Percentiles rank a stretch among this genome's conserved stretches.
phyloP scores from a whole-genome alignment of 2,329 filamentous ascomycete genomes.

The Fusarium tjaetaba region DNA sequence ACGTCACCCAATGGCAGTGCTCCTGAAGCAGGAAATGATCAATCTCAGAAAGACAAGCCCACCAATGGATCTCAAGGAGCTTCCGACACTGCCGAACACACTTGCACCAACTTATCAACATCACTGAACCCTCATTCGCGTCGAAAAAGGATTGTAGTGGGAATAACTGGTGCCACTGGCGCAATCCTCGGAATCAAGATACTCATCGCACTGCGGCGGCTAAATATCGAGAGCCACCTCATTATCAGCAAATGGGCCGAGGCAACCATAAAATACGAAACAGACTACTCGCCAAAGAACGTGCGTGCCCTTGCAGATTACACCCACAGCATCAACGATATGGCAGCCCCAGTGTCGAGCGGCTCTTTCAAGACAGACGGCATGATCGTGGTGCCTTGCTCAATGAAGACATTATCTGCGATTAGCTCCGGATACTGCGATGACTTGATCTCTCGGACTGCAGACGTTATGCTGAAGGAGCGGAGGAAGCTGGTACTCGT shows the following conservation, averaged over 20 bases:
- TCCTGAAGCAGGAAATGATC: not conserved
- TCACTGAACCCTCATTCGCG: not conserved
- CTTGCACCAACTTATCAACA: not conserved
- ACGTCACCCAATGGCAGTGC: not conserved
- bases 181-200: conserved; percentile 54
- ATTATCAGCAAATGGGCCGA: conserved; percentile 60
- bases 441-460: conserved; percentile 1
- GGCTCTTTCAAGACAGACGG: conserved; percentile 9
- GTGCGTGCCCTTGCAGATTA: conserved; percentile 52
- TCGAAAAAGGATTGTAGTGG: conserved; percentile 53
- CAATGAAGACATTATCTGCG: conserved; percentile 4
- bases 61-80: not conserved
- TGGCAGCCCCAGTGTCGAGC: conserved; percentile 48
- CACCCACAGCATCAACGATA: conserved; percentile 52
- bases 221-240: conserved; percentile 59
- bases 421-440: conserved; percentile 6
- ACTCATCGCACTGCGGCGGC: conserved; percentile 51
- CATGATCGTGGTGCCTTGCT: conserved; percentile 13
- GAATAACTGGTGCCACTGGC: conserved; percentile 62
- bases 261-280: conserved; percentile 59
- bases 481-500: not conserved
- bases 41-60: not conserved
- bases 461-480: conserved; percentile 16
- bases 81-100: not conserved
- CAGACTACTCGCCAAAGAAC: conserved; percentile 48